Evolutionary conservation across 176 grass and related monocot species (phyloP).

Genomic region (Metroxylon sagu): DNA sequence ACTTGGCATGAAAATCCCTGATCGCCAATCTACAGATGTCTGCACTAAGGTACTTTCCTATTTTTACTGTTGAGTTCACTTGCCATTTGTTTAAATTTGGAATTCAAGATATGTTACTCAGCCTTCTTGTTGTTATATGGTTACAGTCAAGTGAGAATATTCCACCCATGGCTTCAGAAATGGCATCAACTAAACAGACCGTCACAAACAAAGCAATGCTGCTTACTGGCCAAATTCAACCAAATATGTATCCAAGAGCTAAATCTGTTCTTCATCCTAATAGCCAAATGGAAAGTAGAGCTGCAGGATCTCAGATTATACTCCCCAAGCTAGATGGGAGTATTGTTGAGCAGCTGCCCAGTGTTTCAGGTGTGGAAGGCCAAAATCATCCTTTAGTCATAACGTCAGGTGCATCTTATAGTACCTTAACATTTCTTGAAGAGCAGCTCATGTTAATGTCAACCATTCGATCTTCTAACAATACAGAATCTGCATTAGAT

Average conservation of each 20-base stretch:
- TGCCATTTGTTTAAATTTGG: too few species aligned
- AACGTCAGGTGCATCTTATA: conserved; percentile 29
- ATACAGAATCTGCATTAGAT: conserved; percentile 20
- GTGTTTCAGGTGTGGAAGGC: conserved; percentile 10
- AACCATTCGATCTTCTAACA: conserved; percentile 18
- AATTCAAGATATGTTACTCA: too few species aligned
- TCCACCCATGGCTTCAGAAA: conserved; percentile 23
- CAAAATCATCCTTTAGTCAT: conserved; percentile 22
- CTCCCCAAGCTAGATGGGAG: conserved; percentile 25
- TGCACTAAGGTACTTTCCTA: neutral
- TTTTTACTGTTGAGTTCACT: too few species aligned
- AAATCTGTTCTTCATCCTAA: conserved; percentile 15
- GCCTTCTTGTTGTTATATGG: neutral
- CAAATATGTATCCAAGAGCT: conserved; percentile 1
- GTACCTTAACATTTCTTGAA: conserved; percentile 29
- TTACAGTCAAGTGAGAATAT: neutral
- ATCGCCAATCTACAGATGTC: neutral
- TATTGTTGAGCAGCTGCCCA: conserved; percentile 21
- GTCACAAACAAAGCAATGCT: neutral
- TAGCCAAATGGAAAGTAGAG: conserved; percentile 18
- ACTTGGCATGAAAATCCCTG: conserved; percentile 10
- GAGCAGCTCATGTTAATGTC: conserved; percentile 34
- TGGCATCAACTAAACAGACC: neutral
- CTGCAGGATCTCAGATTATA: conserved; percentile 21
- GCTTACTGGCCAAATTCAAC: too few species aligned